Evolutionary conservation across 2,329 filamentous ascomycete species (phyloP), one percentile per base, ranked within the genome.

Genomic region (Pyrenophora seminiperda): DNA sequence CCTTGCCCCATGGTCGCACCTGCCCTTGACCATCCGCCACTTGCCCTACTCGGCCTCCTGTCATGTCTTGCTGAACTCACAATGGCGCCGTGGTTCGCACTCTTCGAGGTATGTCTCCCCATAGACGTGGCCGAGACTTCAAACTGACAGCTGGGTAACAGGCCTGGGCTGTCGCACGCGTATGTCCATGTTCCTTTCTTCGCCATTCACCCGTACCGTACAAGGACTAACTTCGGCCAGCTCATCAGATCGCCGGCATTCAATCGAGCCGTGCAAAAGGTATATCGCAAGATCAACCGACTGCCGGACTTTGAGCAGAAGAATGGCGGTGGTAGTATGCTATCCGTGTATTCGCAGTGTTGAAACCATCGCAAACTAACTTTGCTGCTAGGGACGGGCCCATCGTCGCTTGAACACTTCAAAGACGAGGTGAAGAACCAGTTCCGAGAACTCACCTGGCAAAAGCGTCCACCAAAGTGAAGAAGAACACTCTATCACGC

Each of bases 161-260:
- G 72, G 66, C 68, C 7, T 75, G 72, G 72, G 72, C 72, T 3
- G 71, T 72, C 41, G 60, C 62, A 53, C 60, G 60, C 53, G 72
- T 74, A 64, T 31, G 67, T 63, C 49, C 17, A 47, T 14, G 33
- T 22, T 24, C 34, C 15, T 29, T 10, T 17, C 7, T 11, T 45
- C 33, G 41, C 2, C 27, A n/a, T 19, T 19, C 14, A 31, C 37
- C 13, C 14, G 18, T 22, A 9, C n/a, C 5, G 34, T 15, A 15
- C n/a, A n/a, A n/a, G n/a, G n/a, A 24, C 37, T 43, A 29, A 49
- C 47, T 34, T 4, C 4, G 1, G 29, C 36, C 47, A 81, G 75
- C 77, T 85, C 46, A 75, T 84, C 33, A 70, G 73, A 44, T 83
- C 79, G 45, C 80, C 80, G 2, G 66, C 75, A 29, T 85, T 84